Evolutionary conservation across 2,329 filamentous ascomycete genomes (phyloP), one percentile per base, ranked within the genome.

Genomic region (Monilinia fructicola): DNA sequence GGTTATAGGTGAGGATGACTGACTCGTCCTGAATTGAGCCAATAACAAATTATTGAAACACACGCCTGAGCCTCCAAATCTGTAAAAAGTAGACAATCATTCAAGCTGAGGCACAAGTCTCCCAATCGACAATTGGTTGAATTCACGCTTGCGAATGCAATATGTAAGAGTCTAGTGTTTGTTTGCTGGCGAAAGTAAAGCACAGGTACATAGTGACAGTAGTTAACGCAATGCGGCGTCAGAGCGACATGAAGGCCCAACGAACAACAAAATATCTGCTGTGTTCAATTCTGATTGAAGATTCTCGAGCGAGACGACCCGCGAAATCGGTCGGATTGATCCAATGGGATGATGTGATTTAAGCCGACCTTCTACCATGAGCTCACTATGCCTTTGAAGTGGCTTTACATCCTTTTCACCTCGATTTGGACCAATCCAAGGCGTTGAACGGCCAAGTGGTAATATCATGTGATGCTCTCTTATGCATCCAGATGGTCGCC

Each of bases 231-330:
- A 65, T 65, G 64, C 64, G 64, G 54, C 64, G 64, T 65, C 64
- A 65, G 64, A 65, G 38, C 44, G 60, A 61, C 55, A 65, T 61
- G 64, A 65, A 59, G 64, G 64, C 64, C 64, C 64, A 65, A 60
- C 64, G 64, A 65, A 65, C 64, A 65, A 65, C 64, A 54, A 62
- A 46, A 61, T 60, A 65, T 48, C 64, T 65, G 64, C 64, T 60
- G 54, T 65, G 64, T 65, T 65, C 64, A 23, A 65, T 65, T 65
- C 64, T 65, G 64, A 65, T 65, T 65, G 64, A 65, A 65, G 64
- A 65, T 35, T 53, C 18, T 52, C 23, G 48, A 60, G 44, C 46
- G 35, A 65, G 54, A 35, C 35, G 64, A 65, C 64, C 64, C 64
- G 64, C 64, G 46, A 54, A 42, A 65, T 46, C 28, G 54, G 55